Evolutionary conservation across 768 basidiomycete species (phyloP).

Genomic region (Boletus rufocinnamomeus): DNA sequence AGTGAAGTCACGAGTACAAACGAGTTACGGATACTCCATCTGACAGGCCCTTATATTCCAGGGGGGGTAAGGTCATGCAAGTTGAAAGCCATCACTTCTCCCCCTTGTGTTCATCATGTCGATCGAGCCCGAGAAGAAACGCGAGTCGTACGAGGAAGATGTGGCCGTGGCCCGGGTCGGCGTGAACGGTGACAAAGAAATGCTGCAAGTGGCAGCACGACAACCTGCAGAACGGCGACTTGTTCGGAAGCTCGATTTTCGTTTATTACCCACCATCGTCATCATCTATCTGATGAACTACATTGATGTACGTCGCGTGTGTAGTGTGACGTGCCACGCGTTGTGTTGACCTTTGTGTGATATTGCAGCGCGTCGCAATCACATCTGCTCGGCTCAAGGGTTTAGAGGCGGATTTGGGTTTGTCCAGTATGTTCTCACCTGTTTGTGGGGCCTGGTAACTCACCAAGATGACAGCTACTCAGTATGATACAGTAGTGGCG

Average conservation of each 20-base stretch:
- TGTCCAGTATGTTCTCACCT: slow-evolving; percentile 39
- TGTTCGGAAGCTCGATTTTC: slow-evolving; percentile 55
- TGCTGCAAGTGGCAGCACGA: slow-evolving; percentile 7
- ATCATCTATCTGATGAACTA: slow-evolving; percentile 68
- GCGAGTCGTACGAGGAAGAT: slow-evolving; percentile 8
- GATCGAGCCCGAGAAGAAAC: slow-evolving; percentile 16
- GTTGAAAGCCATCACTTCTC: neutral
- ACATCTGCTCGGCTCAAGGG: slow-evolving; percentile 53
- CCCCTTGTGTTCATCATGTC: slow-evolving; percentile 16
- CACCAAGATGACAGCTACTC: slow-evolving; percentile 41
- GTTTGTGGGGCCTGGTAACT: neutral
- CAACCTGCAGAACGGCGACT: slow-evolving; percentile 34
- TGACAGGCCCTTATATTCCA: neutral
- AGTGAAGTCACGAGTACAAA: slow-evolving; percentile 2
- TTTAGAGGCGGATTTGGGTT: slow-evolving; percentile 48
- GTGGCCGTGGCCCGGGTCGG: neutral
- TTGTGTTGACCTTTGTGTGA: neutral
- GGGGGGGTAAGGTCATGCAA: neutral
- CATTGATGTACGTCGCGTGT: slow-evolving; percentile 50
- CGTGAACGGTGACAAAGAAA: neutral
- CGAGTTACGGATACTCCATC: neutral
- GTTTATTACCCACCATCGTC: slow-evolving; percentile 58
- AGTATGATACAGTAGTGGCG: slow-evolving; percentile 57
- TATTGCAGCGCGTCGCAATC: slow-evolving; percentile 46
- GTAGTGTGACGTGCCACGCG: neutral